Evolutionary conservation across 192 early-diverging fungal genomes (phyloP), one percentile per base, ranked within the genome.

Genomic region (Paraglomus brasilianum): DNA sequence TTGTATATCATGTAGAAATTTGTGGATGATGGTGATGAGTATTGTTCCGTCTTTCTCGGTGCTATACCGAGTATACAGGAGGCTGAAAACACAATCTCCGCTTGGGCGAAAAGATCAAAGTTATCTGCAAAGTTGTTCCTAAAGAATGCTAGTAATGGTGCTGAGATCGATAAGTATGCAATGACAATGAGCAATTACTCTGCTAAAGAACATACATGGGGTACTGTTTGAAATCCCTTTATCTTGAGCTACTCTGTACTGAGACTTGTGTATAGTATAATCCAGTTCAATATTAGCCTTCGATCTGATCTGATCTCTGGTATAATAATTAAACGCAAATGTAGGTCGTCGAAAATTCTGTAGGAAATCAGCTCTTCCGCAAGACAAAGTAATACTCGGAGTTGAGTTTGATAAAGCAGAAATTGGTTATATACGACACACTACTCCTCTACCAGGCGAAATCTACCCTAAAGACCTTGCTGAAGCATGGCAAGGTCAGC

Each of bases 151-250:
- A 55, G n/a, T 21, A 21, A 15, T 8, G 17, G 24, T 17, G 52
- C 24, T 6, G 52, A 55, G 24, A 55, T 55, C 24, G 52, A 55
- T 24, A 55, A 55, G 52, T 55, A 55, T 55, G 7, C 52, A 17
- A 55, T 55, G 52, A 55, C 52, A 7, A 55, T 55, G 52, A 55
- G 24, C 24, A 55, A 55, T 55, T 55, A 55, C 24, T 55, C 52
- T 15, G 52, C 52, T 21, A 55, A 55, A 24, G 52, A 55, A 55
- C 52, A 55, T 55, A 55, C 52, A 6, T 55, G 52, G 52, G 52
- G 52, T 55, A 55, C 17, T 17, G 17, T 55, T 8, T 6, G n/a
- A 6, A 11, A 7, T 55, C 17, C 8, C 8, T 8, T 17, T 21
- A 17, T 55, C 17, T 55, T 17, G n/a, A n/a, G n/a, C n/a, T n/a